Evolutionary conservation across 2,329 filamentous ascomycete genomes (phyloP), one percentile per base, ranked within the genome.

Genomic region (Furcasterigmium sp.): DNA sequence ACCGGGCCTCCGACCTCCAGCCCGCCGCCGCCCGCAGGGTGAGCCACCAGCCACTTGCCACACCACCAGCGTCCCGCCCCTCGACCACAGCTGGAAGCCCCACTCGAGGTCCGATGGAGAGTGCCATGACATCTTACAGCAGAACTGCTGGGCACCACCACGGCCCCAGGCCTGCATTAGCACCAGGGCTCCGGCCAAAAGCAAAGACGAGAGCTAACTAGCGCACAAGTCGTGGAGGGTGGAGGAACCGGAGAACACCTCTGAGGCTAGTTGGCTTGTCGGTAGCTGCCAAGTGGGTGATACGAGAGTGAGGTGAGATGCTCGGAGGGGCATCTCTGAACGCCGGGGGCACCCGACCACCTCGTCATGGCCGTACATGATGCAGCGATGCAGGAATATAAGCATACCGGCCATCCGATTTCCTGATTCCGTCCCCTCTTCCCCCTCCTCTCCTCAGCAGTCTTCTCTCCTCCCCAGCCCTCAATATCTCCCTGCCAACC

Each of bases 101-200:
- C n/a, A n/a, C 25, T 28, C 25, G 25, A 28, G 36, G 21, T 39
- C 38, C 14, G 32, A 43, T 35, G 46, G 40, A 43, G 40, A 39
- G 35, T 30, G 47, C 21, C 42, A 47, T 49, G 47, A 42, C 49
- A 51, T 47, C 38, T 43, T 45, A 26, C 42, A 45, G 39, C 44
- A 45, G 38, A 9, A 38, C 17, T 26, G 38, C 44, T 15, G 28
- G 21, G n/a, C 29, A 47, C 45, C 44, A 32, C 46, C 44, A 46
- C 46, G n/a, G n/a, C n/a, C n/a, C 23, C 21, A 18, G 37, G 44
- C 39, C 42, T 50, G 48, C 48, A 49, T 43, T 50, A 44, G 48
- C 20, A 28, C 38, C 37, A 25, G 26, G 21, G 37, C 44, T 49
- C 35, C 43, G 41, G 41, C 38, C 38, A 41, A 41, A 37, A 19